Base-by-base conservation (phyloP, 73 alveolate species). In the Tetrahymena borealis region DNA sequence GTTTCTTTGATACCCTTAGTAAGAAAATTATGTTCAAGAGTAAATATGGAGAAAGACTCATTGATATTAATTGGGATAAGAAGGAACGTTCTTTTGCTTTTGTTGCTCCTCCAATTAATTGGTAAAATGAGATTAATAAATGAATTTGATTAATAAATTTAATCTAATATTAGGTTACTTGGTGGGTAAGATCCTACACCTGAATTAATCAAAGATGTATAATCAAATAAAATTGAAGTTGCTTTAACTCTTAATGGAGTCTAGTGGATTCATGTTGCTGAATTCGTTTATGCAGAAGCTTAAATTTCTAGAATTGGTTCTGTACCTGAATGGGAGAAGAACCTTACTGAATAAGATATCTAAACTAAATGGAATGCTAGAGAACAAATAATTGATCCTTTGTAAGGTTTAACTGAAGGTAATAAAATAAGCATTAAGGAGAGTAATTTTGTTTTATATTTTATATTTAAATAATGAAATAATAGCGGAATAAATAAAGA, bases 61-160 rank as follows among this genome's bases (percentile, higher is more conserved):
- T 96, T 33, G 98, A 98, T 39, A 99, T 99, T 37, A 97, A 96
- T 93, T 99, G 99, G 99, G 99, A 99, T 90, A 95, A 99, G 42
- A 96, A 98, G 79, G 96, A 93, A 78, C 97, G 96, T 92, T 95
- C 99, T 39, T 95, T 97, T 94, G 78, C 96, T 33, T 98, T 98
- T 37, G 97, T 97, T 32, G 98, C 99, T 24, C 99, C 99, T 36
- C 99, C 99, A 12, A 95, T 99, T 38, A 96, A 97, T 78, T 98
- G 99, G 85, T 60, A 60, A 20, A 60, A 3, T 43, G 18, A 9
- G 7, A 60, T 60, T 60, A 1, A n/a, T 13, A 6, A 60, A 24
- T 20, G n/a, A n/a, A 3, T 43, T 43, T 3, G 7, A 60, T 60
- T 60, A 1, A n/a, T 13, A 6, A 60, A 24, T 20, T 60, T 60